Conservation (phyloP, 495 filamentous ascomycete species). For the Tirmania nivea region DNA sequence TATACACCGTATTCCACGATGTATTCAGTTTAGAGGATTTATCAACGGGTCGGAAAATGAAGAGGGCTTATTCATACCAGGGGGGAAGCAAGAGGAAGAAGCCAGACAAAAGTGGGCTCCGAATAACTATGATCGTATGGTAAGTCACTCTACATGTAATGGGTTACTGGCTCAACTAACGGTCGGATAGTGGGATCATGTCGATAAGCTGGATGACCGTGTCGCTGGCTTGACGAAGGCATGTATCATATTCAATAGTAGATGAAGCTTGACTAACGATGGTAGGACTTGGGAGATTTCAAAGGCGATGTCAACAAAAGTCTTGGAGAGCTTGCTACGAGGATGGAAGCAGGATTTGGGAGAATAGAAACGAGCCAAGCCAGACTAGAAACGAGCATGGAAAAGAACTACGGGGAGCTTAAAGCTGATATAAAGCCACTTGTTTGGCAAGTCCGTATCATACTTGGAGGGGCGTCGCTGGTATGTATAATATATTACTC, state of each 20-base stretch:
- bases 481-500: neutral
- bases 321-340: constrained; percentile 5
- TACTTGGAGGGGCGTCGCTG: constrained; percentile 1
- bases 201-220: constrained; percentile 5
- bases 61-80: too few relatives aligned
- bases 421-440: constrained; percentile 1
- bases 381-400: neutral
- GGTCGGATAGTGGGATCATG: constrained; percentile 6
- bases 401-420: neutral
- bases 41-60: too few relatives aligned
- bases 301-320: constrained; percentile 4
- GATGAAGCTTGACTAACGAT: constrained; percentile 2
- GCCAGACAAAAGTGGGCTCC: too few relatives aligned
- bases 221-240: constrained; percentile 1
- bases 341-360: constrained; percentile 5
- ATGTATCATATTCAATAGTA: constrained; percentile 6
- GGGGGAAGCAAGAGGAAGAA: too few relatives aligned
- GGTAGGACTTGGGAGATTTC: constrained; percentile 5
- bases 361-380: neutral
- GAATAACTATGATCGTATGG: constrained; percentile 2
- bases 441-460: constrained; percentile 1
- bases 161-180: constrained; percentile 3
- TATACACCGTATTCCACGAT: too few relatives aligned
- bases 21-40: too few relatives aligned
- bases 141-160: constrained; percentile 6